Evolutionary conservation across 176 grass and related monocot species (phyloP), one percentile per base, ranked within the genome.

Genomic region (Musa schizocarpa): DNA sequence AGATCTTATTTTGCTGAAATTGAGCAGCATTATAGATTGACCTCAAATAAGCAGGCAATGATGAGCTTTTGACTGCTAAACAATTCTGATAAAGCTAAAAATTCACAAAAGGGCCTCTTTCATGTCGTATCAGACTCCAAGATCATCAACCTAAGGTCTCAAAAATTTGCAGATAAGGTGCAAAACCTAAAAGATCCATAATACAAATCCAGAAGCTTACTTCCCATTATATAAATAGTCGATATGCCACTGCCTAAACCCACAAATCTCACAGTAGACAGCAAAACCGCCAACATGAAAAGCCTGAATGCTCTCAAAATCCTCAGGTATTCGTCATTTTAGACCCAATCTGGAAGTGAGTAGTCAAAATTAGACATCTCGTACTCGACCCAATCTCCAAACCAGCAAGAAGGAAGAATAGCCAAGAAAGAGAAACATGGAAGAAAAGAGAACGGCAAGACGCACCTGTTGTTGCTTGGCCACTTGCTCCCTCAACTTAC

Each of bases 391-490:
- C 34, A 43, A 43, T 43, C 34, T 43, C 34, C 34, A 43, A 43
- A 43, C 34, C 34, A 43, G 34, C 34, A 43, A 43, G 34, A 43
- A 43, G 34, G 34, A 6, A 2, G 16, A 50, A 69, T n/a, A 9
- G 23, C 23, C 22, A 27, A 25, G 11, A 69, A 10, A 50, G 34
- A 29, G 67, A n/a, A 52, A 70, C 3, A 12, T 6, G 6, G 4
- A 59, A 53, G 62, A 49, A 20, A 77, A 43, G 63, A 52, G 23
- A 20, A 56, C 53, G 27, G 50, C 53, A 21, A 62, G 20, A 50
- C 50, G 21, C 84, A 99, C 95, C 88, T 94, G 84, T 20, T 98
- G 95, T 75, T 94, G 95, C 88, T 94, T 99, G 80, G 83, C 84
- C 26, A 99, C 80, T 71, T 94, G 95, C 91, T 94, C 88, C 74